These are phyloP conservation scores for Globisporangium polare DNA, from an alignment of 352 stramenopile genomes.

Conservation along the genomic window DNA sequence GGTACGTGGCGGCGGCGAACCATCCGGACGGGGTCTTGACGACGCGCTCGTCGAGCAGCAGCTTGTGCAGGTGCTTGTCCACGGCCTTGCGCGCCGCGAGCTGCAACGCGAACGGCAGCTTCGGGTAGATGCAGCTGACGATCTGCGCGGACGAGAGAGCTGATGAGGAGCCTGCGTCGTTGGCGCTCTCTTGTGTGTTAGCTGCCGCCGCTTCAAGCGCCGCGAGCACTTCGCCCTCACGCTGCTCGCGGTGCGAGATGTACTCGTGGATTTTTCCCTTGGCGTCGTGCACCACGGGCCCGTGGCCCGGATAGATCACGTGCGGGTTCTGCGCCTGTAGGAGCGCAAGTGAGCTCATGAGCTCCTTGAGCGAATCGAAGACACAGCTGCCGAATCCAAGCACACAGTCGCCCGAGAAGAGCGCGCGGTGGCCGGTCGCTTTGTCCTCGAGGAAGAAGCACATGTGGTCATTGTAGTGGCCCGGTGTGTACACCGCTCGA, in stretches of 20 bases:
- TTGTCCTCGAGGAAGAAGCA: constrained; percentile 56
- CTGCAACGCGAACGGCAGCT: constrained; percentile 48
- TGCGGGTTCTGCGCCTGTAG: constrained; percentile 33
- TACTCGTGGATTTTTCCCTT: constrained; percentile 74
- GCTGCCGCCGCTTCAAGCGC: constrained; percentile 24
- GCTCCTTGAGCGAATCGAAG: constrained; percentile 79
- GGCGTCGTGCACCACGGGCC: constrained; percentile 59
- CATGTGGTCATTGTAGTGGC: constrained; percentile 84
- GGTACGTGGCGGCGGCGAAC: constrained; percentile 3
- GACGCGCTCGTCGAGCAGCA: constrained; percentile 39
- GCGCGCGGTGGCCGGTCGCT: constrained; percentile 7
- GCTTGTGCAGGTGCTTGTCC: constrained; percentile 63
- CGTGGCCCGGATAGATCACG: constrained; percentile 76
- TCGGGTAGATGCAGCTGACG: constrained; percentile 46
- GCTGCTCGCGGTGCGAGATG: constrained; percentile 64
- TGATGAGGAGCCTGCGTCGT: neutral
- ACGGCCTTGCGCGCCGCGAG: constrained; percentile 49
- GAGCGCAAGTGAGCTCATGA: constrained; percentile 67
- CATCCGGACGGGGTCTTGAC: neutral
- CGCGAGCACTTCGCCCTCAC: constrained; percentile 60
- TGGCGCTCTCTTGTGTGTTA: neutral
- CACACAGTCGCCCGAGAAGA: constrained; percentile 87
- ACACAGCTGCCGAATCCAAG: constrained; percentile 81
- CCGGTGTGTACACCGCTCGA: constrained; percentile 68
- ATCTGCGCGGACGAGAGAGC: constrained; percentile 42